Base-by-base conservation (phyloP, 495 filamentous ascomycete species). In the Terfezia boudieri region DNA sequence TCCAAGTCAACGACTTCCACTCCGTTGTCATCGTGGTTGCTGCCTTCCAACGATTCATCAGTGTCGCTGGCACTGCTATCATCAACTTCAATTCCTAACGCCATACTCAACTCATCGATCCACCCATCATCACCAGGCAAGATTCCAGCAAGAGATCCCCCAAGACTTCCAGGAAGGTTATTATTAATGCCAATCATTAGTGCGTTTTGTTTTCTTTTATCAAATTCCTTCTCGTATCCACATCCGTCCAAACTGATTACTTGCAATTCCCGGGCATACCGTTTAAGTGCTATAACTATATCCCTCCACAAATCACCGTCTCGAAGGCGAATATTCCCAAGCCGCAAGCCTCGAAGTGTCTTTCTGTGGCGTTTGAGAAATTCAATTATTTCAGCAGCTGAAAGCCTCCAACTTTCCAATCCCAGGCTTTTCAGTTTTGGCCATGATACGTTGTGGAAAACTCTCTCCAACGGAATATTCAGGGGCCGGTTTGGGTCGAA, bases 321-420 rank as follows among this genome's bases (percentile, higher is more conserved):
- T 35, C 61, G 52, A 16, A 64, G 57, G n/a, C 61, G 60, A 48
- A 64, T 50, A 36, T 64, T 61, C 22, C 59, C 61, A 54, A 64
- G 36, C 38, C 62, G 50, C 16, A 64, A 38, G 9, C 62, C 62
- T 37, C 57, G 58, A n/a, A 64, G 52, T 37, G 62, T 64, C 11
- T 56, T 49, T 50, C 49, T 50, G 37, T 64, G 62, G n/a, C 62
- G 57, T 53, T 57, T 46, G 36, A 53, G 59, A 56, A 64, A 53
- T 49, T 50, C 53, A 50, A 64, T 61, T 36, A 64, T 52, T 53
- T 64, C 62, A 20, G 59, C 56, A 10, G 62, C 56, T 50, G 50
- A 58, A 22, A 64, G 53, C 48, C 64, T 59, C 62, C 62, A 64
- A 16, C 61, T 64, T 16, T 61, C 62, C 52, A 64, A 59, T 37